A percentile compares a stretch with the other conserved stretches of the same genome.
phyloP scores from a whole-genome alignment of 345 rosid species.

The Isatis tinctoria region DNA sequence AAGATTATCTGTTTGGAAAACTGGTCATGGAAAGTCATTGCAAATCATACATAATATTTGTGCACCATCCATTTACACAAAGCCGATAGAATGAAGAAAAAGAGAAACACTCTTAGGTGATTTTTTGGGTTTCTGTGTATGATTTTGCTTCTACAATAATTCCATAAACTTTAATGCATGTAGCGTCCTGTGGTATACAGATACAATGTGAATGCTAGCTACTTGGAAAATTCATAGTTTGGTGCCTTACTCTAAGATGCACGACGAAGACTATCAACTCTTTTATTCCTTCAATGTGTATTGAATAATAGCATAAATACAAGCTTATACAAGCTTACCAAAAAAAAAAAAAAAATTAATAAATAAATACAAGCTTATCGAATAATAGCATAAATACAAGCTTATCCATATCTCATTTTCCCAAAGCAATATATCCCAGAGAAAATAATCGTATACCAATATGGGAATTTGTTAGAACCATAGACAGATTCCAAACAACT shows the following conservation, averaged over 20 bases:
- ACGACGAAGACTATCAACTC: conserved; percentile 12
- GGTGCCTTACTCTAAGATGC: background rate
- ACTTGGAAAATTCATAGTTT: background rate
- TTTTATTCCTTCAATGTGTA: too few species aligned
- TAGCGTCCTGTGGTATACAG: background rate
- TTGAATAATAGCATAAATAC: too few species aligned
- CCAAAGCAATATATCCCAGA: too few species aligned
- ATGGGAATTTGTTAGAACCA: too few species aligned
- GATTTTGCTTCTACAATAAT: background rate
- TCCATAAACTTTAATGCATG: background rate
- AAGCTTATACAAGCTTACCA: too few species aligned
- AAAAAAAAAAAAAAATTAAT: too few species aligned
- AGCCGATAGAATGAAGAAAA: background rate
- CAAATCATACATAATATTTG: background rate
- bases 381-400: too few species aligned
- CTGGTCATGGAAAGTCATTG: background rate
- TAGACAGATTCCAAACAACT: background rate
- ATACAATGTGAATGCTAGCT: background rate
- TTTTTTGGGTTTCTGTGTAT: too few species aligned
- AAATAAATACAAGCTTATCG: too few species aligned
- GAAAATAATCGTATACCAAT: too few species aligned
- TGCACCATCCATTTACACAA: background rate
- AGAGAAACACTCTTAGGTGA: background rate
- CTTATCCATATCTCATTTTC: too few species aligned
- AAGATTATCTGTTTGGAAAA: background rate